Evolutionary conservation across 345 rosid genomes (phyloP).

Genomic region (Eucalyptus grandis): DNA sequence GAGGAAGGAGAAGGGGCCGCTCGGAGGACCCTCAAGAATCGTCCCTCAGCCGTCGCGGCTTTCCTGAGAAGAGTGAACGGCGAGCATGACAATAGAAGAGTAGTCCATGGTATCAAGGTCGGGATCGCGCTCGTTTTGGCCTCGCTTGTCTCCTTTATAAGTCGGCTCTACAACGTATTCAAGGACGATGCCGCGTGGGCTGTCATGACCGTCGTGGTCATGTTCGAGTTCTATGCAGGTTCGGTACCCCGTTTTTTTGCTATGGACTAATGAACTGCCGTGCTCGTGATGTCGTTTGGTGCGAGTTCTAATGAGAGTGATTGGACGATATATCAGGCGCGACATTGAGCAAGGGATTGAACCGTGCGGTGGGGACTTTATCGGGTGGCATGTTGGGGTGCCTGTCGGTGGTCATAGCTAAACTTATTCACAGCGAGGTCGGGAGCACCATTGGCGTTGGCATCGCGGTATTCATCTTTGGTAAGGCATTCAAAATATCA

Average conservation of each 20-base stretch:
- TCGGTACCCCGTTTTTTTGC: not conserved
- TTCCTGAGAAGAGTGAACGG: not conserved
- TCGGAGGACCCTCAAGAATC: not conserved
- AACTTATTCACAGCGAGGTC: slow-evolving; percentile 1
- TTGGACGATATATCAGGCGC: slow-evolving; percentile 25
- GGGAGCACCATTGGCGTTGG: slow-evolving; percentile 29
- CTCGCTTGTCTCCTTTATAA: slow-evolving; percentile 40
- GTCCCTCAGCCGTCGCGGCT: not conserved
- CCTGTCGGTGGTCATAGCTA: slow-evolving; percentile 23
- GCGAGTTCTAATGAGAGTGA: not conserved
- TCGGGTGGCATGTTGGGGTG: slow-evolving; percentile 57
- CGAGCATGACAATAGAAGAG: slow-evolving; percentile 7
- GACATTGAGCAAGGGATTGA: slow-evolving; percentile 54
- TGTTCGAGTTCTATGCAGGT: slow-evolving; percentile 70
- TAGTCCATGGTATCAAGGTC: slow-evolving; percentile 42
- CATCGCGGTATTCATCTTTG: slow-evolving; percentile 27
- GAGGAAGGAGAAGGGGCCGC: not conserved
- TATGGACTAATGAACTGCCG: not conserved
- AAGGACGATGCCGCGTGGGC: slow-evolving; percentile 72
- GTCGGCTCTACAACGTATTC: slow-evolving; percentile 27
- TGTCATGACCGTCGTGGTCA: slow-evolving; percentile 62
- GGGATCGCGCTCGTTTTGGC: slow-evolving; percentile 51
- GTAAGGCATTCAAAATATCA: slow-evolving; percentile 7
- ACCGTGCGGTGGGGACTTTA: slow-evolving; percentile 52
- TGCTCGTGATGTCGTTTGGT: not conserved